Base-by-base conservation (phyloP, 768 basidiomycete species). In the Naganishia randhawae region DNA sequence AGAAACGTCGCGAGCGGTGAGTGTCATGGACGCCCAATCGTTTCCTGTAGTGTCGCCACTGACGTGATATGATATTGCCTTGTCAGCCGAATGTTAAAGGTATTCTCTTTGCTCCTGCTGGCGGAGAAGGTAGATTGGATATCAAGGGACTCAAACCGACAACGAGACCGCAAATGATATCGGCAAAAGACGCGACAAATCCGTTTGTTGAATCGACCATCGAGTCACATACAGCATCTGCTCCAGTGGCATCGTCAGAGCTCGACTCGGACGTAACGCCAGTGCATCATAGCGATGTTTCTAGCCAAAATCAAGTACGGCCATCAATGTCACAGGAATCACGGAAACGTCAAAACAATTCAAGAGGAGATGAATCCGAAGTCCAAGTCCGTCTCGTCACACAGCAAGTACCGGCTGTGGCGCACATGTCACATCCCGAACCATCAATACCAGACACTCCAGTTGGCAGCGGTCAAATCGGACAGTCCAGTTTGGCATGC, bases 151-250 rank as follows among this genome's bases (percentile, higher is more conserved):
- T 27, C 6, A 19, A 63, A 45, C 45, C 69, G 6, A 22, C 31
- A 37, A 71, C 48, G 41, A 32, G 62, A 13, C 62, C 50, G 8
- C 55, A 63, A 19, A 54, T 29, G 22, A 69, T 65, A 50, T 37
- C 41, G 29, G 25, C 41, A 6, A 61, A 61, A 41, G 57, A 61
- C 25, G 39, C 32, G 3, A 13, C 57, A n/a, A 61, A 61, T 61
- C 57, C 57, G 10, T 61, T 61, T 39, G 39, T 61, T 25, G 57
- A 39, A 61, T 25, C 57, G 35, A 61, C n/a, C 5, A 29, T 11
- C 57, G 17, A 25, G 27, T 7, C 57, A 16, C 39, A 25, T 41
- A 17, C 22, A 11, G 6, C 29, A 37, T 16, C 10, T 32, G 54
- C 17, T 22, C 8, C 32, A 3, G 57, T 39, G 13, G 39, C 7